Percentiles rank a stretch among this genome's conserved stretches.
phyloP scores from a whole-genome alignment of 2,329 filamentous ascomycete species.

The Escovopsis sp. region DNA sequence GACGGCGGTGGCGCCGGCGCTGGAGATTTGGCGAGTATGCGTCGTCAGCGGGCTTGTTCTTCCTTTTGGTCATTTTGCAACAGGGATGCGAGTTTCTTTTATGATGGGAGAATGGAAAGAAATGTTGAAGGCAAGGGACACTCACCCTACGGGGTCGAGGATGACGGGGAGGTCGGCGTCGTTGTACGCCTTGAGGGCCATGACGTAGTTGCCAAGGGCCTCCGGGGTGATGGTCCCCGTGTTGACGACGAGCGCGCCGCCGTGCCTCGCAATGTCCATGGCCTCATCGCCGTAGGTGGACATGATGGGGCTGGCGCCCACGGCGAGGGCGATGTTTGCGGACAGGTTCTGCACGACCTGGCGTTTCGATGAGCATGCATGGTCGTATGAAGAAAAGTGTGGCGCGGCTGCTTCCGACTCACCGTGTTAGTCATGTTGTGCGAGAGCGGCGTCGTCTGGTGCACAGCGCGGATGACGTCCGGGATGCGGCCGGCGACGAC shows the following conservation, averaged over 20 bases:
- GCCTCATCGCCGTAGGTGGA: constrained; percentile 76
- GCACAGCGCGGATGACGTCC: constrained; percentile 44
- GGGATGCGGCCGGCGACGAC: constrained; percentile 35
- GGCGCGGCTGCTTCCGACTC: constrained; percentile 1
- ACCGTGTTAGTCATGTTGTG: constrained; percentile 96
- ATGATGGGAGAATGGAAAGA: not conserved
- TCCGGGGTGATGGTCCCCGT: constrained; percentile 85
- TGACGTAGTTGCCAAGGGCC: constrained; percentile 53
- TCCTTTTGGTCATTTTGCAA: no score
- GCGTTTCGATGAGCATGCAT: not conserved
- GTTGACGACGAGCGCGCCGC: constrained; percentile 74
- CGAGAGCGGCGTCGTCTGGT: constrained; percentile 52
- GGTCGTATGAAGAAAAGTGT: not conserved
- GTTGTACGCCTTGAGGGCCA: constrained; percentile 73
- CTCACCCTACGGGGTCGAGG: constrained; percentile 74
- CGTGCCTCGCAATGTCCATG: constrained; percentile 58
- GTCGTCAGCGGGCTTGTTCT: no score
- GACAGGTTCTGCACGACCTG: constrained; percentile 82
- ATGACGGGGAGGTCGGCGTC: constrained; percentile 58
- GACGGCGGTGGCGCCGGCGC: constrained; percentile 64
- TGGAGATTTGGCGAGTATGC: constrained; percentile 10
- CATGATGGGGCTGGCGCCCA: constrained; percentile 91
- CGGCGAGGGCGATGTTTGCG: constrained; percentile 72
- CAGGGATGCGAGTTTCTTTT: no score
- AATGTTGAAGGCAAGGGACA: constrained; percentile 2